phyloP scores from a whole-genome alignment of 179 eudicot genomes.

The Gypsophila paniculata region DNA sequence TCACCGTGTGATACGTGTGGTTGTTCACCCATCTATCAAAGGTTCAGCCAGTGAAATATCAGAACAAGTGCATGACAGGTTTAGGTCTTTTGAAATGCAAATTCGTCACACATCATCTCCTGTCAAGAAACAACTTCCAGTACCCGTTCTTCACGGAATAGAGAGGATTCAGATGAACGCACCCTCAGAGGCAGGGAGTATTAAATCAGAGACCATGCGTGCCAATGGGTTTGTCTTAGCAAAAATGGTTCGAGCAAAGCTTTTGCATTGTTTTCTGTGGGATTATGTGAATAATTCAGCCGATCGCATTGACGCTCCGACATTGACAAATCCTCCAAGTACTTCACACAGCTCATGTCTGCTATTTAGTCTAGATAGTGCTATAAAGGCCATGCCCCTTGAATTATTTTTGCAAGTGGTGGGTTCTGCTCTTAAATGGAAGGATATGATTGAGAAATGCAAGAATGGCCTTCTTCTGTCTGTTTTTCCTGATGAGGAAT shows the following conservation, averaged over 20 bases:
- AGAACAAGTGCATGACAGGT: constrained; percentile 66
- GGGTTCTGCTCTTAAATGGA: constrained; percentile 59
- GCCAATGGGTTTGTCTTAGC: constrained; percentile 82
- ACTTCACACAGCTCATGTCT: constrained; percentile 76
- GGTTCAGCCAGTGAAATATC: constrained; percentile 52
- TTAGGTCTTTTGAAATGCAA: constrained; percentile 70
- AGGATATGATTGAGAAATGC: constrained; percentile 74
- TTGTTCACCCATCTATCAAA: constrained; percentile 70
- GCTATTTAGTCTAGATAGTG: constrained; percentile 54
- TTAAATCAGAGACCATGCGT: constrained; percentile 61
- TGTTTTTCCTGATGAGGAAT: constrained; percentile 70
- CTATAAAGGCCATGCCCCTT: constrained; percentile 84
- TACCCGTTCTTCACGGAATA: constrained; percentile 60
- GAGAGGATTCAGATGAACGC: constrained; percentile 47
- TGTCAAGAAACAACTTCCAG: constrained; percentile 48
- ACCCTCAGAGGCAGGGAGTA: constrained; percentile 43
- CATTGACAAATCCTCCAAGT: constrained; percentile 35
- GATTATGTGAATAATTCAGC: constrained; percentile 46
- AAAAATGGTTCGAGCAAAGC: constrained; percentile 83
- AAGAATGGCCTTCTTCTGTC: constrained; percentile 63
- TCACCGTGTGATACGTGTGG: constrained; percentile 47
- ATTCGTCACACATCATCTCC: constrained; percentile 44
- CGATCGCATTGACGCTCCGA: constrained; percentile 41
- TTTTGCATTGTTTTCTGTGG: constrained; percentile 79
- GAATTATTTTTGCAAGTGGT: constrained; percentile 83